These are phyloP conservation scores for Melastoma candidum DNA, from an alignment of 441 rosid genomes.

Conservation along the genomic window DNA sequence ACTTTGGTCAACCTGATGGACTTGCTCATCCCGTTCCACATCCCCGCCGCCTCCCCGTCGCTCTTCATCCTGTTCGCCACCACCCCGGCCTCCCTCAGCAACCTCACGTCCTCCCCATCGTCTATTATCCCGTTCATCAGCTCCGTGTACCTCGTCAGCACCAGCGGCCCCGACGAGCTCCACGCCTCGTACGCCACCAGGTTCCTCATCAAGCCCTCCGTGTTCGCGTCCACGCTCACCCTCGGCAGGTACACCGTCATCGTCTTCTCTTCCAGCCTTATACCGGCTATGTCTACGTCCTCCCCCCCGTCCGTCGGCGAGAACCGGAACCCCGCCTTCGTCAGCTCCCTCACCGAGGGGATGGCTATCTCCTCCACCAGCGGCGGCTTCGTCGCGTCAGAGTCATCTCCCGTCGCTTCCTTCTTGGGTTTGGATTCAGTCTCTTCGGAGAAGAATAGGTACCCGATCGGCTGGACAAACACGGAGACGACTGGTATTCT, in stretches of 20 bases:
- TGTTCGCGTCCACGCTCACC: constrained; percentile 43
- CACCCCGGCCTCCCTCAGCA: constrained; percentile 54
- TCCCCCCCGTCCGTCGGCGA: constrained; percentile 27
- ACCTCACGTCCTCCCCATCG: constrained; percentile 42
- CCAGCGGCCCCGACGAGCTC: constrained; percentile 49
- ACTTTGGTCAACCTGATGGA: constrained; percentile 60
- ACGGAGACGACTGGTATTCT: constrained; percentile 40
- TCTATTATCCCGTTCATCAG: constrained; percentile 66
- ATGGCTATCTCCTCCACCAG: constrained; percentile 55
- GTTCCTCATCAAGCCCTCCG: constrained; percentile 53
- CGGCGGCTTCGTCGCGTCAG: constrained; percentile 30
- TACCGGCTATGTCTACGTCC: constrained; percentile 24
- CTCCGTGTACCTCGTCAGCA: constrained; percentile 65
- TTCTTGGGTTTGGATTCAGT: constrained; percentile 22
- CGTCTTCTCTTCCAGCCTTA: constrained; percentile 34
- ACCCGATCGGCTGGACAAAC: constrained; percentile 27
- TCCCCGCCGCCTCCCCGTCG: constrained; percentile 50
- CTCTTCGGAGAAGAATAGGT: constrained; percentile 20
- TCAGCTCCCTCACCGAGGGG: constrained; percentile 54
- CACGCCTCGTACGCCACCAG: constrained; percentile 72
- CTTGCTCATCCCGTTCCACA: constrained; percentile 83
- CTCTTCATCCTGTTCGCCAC: constrained; percentile 50
- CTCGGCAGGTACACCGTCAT: constrained; percentile 42
- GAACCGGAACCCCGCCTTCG: constrained; percentile 40
- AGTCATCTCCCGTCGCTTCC: constrained; percentile 9